Percentiles rank a stretch among this genome's conserved stretches.
Evolutionary conservation across 2,329 filamentous ascomycete species (phyloP).

Genomic region (Huntiella decipiens): DNA sequence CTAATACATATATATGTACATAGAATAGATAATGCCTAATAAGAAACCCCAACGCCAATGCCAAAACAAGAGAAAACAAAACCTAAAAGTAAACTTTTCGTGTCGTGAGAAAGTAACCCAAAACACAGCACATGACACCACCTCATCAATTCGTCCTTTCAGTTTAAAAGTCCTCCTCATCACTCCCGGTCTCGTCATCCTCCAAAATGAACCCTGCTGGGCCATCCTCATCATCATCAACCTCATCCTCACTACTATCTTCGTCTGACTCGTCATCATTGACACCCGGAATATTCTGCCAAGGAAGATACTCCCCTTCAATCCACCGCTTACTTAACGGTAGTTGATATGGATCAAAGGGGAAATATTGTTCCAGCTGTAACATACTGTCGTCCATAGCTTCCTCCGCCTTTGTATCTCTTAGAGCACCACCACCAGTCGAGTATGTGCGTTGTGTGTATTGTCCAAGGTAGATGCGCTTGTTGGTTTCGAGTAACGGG

Average conservation of each 20-base stretch:
- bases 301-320: conserved; percentile 63
- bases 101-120: too few species aligned
- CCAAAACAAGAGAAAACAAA: too few species aligned
- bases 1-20: too few species aligned
- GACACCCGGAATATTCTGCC: conserved; percentile 55
- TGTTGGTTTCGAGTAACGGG: conserved; percentile 76
- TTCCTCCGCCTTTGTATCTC: conserved; percentile 10
- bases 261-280: conserved; percentile 38
- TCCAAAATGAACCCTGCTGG: conserved; percentile 23
- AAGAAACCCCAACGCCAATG: too few species aligned
- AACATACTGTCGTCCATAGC: conserved; percentile 50
- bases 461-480: conserved; percentile 62
- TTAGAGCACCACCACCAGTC: conserved; percentile 26
- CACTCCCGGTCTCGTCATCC: conserved; percentile 31
- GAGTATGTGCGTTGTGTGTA: conserved; percentile 38
- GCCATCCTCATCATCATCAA: conserved; percentile 23
- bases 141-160: background rate
- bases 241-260: conserved; percentile 29
- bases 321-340: conserved; percentile 79
- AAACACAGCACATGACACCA: too few species aligned
- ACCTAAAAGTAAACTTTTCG: too few species aligned
- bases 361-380: conserved; percentile 86
- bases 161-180: conserved; percentile 18
- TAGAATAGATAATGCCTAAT: too few species aligned
- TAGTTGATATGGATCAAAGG: conserved; percentile 89